phyloP scores from a whole-genome alignment of 305 asterid species.

The Solanum hybrid region DNA sequence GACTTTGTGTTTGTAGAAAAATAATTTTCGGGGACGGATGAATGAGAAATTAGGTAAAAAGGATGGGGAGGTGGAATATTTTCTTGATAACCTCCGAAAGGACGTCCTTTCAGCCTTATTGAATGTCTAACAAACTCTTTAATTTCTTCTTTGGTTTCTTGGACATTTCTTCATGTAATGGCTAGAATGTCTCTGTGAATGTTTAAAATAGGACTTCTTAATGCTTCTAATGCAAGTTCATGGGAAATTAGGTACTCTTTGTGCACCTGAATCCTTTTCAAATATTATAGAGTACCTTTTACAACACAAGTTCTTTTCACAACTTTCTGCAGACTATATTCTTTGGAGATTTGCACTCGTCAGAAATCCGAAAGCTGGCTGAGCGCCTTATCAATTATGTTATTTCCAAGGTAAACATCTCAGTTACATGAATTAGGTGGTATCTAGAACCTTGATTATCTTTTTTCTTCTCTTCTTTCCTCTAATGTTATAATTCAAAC shows the following conservation, averaged over 20 bases:
- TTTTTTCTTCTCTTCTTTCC: not conserved
- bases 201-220: not conserved
- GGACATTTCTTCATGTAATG: not conserved
- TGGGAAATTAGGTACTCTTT: not conserved
- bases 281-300: not conserved
- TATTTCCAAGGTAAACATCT: constrained; percentile 57
- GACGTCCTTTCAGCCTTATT: not conserved
- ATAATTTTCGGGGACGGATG: not conserved
- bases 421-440: not conserved
- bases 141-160: not conserved
- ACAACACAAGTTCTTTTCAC: not conserved
- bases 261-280: not conserved
- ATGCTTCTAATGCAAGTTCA: not conserved
- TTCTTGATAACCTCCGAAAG: not conserved
- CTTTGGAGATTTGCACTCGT: constrained; percentile 61
- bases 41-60: not conserved
- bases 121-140: not conserved
- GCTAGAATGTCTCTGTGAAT: not conserved
- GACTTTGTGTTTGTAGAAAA: not conserved
- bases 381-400: constrained; percentile 75
- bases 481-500: not conserved
- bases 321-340: constrained; percentile 54
- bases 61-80: not conserved
- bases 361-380: constrained; percentile 64
- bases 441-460: not conserved